Evolutionary conservation across 192 early-diverging fungal species (phyloP), one percentile per base, ranked within the genome.

Genomic region (Dissophora globulifera): DNA sequence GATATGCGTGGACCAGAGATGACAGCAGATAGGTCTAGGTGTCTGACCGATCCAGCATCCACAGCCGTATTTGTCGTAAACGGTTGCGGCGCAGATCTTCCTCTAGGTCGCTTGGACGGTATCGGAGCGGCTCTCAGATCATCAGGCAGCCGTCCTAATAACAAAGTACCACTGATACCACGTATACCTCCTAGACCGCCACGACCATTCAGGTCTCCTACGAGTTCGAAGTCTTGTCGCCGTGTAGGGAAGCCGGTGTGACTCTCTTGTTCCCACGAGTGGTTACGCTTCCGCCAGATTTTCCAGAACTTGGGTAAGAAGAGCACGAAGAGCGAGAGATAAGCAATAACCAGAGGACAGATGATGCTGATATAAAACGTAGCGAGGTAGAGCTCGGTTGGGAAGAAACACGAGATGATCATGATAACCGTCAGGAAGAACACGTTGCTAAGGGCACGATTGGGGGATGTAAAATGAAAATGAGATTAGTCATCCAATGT

Each of bases 281-380:
- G 38, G 16, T 23, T 41, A 3, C 20, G 40, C n/a, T n/a, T 56
- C 22, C 62, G 61, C 33, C 30, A 62, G 15, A 70, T 35, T 30
- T n/a, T 29, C 59, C 58, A 56, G 41, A 70, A 62, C 33, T 70
- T 70, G n/a, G 68, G 68, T 9, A 12, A 0, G 22, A 70, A 70
- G 23, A 70, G 52, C 1, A 70, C 45, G n/a, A 50, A 3, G 16
- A 70, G 45, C 3, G 68, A 22, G 5, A 70, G 17, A 6, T 30
- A 2, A 9, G 50, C 45, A 31, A 62, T 26, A 16, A 49, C 19
- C 17, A 31, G 49, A 10, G 48, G 55, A 1, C 58, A 51, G 1
- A 55, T 30, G 46, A 55, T 2, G 9, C 46, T 40, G 42, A 72
- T 60, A 41, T 72, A 57, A 25, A 63, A 72, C 1, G 52, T 63